Percentiles rank a stretch among this genome's conserved stretches.
These are phyloP conservation scores for Phialocephala sp. DNA, from an alignment of 2,329 filamentous ascomycete species.

Conservation along the genomic window DNA sequence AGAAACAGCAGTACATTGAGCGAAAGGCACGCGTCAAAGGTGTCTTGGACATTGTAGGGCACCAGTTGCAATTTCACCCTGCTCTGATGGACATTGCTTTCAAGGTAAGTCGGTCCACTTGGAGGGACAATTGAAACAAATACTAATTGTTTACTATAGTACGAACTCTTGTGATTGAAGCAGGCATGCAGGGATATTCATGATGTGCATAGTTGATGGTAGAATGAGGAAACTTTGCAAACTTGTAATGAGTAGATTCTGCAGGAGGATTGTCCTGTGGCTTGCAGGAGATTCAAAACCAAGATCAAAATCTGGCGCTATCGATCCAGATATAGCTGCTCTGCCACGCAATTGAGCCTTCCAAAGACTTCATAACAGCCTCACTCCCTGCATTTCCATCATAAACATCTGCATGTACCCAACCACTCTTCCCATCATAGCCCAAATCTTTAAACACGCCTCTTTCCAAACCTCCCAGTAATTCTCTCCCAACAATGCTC, in stretches of 20 bases:
- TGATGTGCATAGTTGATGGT: not conserved
- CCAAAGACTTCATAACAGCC: conserved; percentile 39
- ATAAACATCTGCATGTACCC: conserved; percentile 41
- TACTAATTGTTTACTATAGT: not conserved
- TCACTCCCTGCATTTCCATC: conserved; percentile 41
- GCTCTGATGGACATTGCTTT: not conserved
- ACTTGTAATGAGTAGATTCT: not conserved
- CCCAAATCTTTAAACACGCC: conserved; percentile 39
- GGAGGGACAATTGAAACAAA: not conserved
- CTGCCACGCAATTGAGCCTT: conserved; percentile 25
- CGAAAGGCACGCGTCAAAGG: not conserved
- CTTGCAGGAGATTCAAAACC: not conserved
- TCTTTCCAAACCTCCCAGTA: conserved; percentile 29
- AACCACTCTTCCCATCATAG: conserved; percentile 38
- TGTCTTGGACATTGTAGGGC: not conserved
- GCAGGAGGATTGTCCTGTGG: not conserved
- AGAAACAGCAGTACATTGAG: not conserved
- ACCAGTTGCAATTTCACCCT: not conserved
- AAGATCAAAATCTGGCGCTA: conserved; percentile 29
- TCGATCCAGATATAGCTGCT: conserved; percentile 40
- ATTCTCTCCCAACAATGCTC: conserved; percentile 33
- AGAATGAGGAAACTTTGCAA: not conserved
- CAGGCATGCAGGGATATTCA: not conserved
- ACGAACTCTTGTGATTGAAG: not conserved
- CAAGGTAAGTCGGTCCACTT: conserved; percentile 1